phyloP scores from a whole-genome alignment of 2,329 filamentous ascomycete genomes.

The Ciborinia camelliae region DNA sequence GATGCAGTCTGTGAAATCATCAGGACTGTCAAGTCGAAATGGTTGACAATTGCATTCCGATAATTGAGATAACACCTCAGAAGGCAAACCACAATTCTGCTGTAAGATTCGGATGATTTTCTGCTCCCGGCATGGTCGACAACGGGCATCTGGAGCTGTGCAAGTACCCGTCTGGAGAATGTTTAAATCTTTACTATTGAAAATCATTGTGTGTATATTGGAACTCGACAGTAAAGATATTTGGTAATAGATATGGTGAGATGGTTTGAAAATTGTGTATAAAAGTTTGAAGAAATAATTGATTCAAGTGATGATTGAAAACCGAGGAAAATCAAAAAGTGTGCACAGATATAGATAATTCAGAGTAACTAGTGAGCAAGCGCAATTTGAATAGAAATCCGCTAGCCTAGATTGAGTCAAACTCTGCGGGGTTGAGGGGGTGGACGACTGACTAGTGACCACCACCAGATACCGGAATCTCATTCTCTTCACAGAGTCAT shows the following conservation, averaged over 20 bases:
- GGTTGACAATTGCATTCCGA: neutral
- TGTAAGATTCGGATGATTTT: neutral
- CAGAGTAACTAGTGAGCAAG: no score
- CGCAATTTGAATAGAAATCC: neutral
- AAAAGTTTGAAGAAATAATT: neutral
- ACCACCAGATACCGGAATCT: no score
- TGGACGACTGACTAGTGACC: no score
- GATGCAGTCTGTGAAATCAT: neutral
- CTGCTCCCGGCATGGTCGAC: neutral
- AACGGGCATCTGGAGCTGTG: accelerated
- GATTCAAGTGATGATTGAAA: no score
- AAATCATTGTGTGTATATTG: no score
- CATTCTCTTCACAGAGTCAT: neutral
- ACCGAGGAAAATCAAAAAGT: no score
- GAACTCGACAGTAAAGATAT: neutral
- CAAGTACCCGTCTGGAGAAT: neutral
- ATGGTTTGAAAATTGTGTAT: neutral
- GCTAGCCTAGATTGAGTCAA: neutral
- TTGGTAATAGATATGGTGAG: neutral
- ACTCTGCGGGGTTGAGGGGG: no score
- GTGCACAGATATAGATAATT: neutral
- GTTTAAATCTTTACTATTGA: neutral
- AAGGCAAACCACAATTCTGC: neutral
- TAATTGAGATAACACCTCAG: neutral
- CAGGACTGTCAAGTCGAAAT: neutral